A percentile compares a stretch with the other conserved stretches of the same genome.
These are phyloP conservation scores for Picochlorum costavermella DNA, from an alignment of 139 green algal species.

Conservation along the genomic window DNA sequence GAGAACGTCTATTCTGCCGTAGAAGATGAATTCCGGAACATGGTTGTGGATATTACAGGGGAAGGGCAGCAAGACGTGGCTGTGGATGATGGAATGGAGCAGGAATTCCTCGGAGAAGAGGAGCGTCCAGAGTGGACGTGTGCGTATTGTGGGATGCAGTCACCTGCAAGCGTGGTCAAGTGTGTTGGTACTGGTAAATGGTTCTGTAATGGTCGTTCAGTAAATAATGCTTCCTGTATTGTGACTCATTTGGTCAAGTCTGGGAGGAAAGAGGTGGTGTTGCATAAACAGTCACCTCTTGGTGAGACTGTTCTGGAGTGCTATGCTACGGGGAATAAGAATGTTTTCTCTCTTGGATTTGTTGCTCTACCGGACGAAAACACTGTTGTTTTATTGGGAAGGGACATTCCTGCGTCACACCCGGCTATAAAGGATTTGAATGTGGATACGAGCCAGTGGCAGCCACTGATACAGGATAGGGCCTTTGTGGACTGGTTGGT, in stretches of 20 bases:
- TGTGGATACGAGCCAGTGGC: slow-evolving; percentile 77
- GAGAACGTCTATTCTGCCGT: no score
- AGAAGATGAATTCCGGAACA: no score
- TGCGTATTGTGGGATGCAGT: slow-evolving; percentile 90
- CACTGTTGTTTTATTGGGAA: slow-evolving; percentile 83
- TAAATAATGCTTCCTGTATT: slow-evolving; percentile 70
- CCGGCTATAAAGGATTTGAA: slow-evolving; percentile 72
- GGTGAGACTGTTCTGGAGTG: slow-evolving; percentile 93
- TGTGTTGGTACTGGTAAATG: slow-evolving; percentile 83
- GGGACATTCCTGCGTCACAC: slow-evolving; percentile 63
- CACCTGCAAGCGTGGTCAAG: slow-evolving; percentile 79
- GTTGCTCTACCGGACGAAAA: slow-evolving; percentile 67
- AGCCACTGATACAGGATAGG: slow-evolving; percentile 87
- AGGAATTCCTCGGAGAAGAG: slow-evolving; percentile 39
- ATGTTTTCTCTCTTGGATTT: slow-evolving; percentile 95
- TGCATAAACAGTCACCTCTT: slow-evolving; percentile 88
- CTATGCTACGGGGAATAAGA: slow-evolving; percentile 82
- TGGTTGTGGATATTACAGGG: no score
- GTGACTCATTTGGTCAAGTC: slow-evolving; percentile 74
- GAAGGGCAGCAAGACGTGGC: no score
- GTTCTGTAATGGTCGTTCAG: slow-evolving; percentile 89
- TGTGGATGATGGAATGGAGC: not conserved
- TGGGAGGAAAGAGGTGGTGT: slow-evolving; percentile 62
- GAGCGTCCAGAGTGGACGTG: slow-evolving; percentile 55
- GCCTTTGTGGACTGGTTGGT: slow-evolving; percentile 85